Conservation (phyloP, 495 filamentous ascomycete genomes). For the Neurospora sp. region DNA sequence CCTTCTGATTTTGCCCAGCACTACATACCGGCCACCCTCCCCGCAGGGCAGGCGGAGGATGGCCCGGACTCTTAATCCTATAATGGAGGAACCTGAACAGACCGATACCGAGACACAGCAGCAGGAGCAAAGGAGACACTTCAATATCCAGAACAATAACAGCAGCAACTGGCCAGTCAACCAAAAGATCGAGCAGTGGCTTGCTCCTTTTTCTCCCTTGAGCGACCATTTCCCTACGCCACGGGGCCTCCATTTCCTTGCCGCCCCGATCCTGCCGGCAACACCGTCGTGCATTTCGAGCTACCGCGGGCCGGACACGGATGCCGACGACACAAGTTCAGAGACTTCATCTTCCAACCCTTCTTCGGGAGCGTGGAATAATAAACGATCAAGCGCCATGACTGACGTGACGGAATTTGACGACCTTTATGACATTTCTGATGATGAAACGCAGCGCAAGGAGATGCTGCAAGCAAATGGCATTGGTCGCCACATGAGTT, state of each 20-base stretch:
- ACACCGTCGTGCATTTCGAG: slow-evolving; percentile 30
- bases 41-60: slow-evolving; percentile 56
- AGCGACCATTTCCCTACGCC: slow-evolving; percentile 55
- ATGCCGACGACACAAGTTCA: slow-evolving; percentile 36
- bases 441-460: slow-evolving; percentile 38
- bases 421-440: slow-evolving; percentile 77
- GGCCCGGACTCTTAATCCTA: slow-evolving; percentile 68
- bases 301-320: slow-evolving; percentile 21
- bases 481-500: slow-evolving; percentile 24
- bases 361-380: slow-evolving; percentile 42
- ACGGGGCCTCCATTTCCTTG: slow-evolving; percentile 45
- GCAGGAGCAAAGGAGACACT: slow-evolving; percentile 13
- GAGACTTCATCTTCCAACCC: slow-evolving; percentile 38
- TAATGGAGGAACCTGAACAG: slow-evolving; percentile 59
- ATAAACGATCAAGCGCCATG: slow-evolving; percentile 36
- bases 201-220: slow-evolving; percentile 34
- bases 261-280: slow-evolving; percentile 40
- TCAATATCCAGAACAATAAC: not conserved
- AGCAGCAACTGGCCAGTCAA: slow-evolving; percentile 24
- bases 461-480: slow-evolving; percentile 23
- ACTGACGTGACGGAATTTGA: slow-evolving; percentile 61
- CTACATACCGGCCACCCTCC: slow-evolving; percentile 50
- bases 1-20: slow-evolving; percentile 45
- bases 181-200: slow-evolving; percentile 40
- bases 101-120: slow-evolving; percentile 12